Evolutionary conservation across 169 alveolate genomes (phyloP), one percentile per base, ranked within the genome.

Genomic region (Eimeria nieschulzi): DNA sequence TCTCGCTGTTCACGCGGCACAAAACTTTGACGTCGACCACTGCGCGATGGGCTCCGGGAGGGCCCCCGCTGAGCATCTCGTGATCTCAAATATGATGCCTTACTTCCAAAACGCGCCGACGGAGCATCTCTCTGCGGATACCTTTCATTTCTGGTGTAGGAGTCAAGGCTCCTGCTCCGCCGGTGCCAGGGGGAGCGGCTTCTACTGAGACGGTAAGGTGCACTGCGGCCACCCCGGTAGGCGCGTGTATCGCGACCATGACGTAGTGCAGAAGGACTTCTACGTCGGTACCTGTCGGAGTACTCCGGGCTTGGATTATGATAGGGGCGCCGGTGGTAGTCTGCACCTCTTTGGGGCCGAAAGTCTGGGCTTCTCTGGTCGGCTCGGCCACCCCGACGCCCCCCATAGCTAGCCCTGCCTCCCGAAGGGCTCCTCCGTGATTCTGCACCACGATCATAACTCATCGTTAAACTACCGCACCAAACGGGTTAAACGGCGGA

Each of bases 341-440:
- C 90, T n/a, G 78, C 79, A 53, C 90, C 76, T 33, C 78, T 39
- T n/a, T 63, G 33, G 25, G 66, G 75, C 76, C 90, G 75, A 51
- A 15, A 59, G 23, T 82, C 78, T 82, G 90, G 75, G 78, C 90
- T 82, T 63, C 78, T 82, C 54, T 82, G 63, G 39, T 82, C 66
- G 59, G 66, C 78, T 17, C 90, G 90, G 21, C 78, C 53, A n/a
- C 90, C 63, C 53, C 78, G 90, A 19, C 90, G 90, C 10, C 78
- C 51, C 46, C 23, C 90, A 68, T 63, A 82, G 23, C 61, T 63
- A 33, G 59, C 21, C 56, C 90, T 82, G 76, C 90, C 90, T 26
- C 90, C 78, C 51, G 90, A 82, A 59, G 53, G 78, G 90, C 90
- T 82, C 76, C 90, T 82, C 54, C 78, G 75, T 82, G 78, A 21